Percentiles rank a stretch among this genome's conserved stretches.
phyloP scores from a whole-genome alignment of 140 eudicot species.

The Stevia rebaudiana region DNA sequence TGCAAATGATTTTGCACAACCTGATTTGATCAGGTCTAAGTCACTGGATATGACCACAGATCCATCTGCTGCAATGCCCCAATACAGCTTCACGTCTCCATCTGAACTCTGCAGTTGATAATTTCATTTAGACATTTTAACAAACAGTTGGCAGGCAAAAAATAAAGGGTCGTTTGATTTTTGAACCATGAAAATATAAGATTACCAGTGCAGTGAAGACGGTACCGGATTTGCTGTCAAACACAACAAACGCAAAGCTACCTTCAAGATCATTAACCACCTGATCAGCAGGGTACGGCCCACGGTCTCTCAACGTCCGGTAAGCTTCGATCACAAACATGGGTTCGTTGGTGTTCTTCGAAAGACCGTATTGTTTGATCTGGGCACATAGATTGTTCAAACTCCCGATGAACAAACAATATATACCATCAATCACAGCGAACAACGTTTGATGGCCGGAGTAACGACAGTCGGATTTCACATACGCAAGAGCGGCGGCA shows the following conservation, averaged over 20 bases:
- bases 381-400: slow-evolving; percentile 69
- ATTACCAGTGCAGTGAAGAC: slow-evolving; percentile 86
- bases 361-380: slow-evolving; percentile 68
- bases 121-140: background rate
- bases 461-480: slow-evolving; percentile 21
- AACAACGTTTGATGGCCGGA: slow-evolving; percentile 43
- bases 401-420: slow-evolving; percentile 73
- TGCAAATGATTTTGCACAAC: slow-evolving; percentile 87
- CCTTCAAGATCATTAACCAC: slow-evolving; percentile 88
- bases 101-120: slow-evolving; percentile 59
- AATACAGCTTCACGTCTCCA: slow-evolving; percentile 75
- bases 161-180: background rate
- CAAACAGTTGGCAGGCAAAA: background rate
- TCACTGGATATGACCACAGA: slow-evolving; percentile 86
- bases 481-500: slow-evolving; percentile 81
- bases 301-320: slow-evolving; percentile 74
- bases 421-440: slow-evolving; percentile 62
- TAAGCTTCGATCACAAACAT: slow-evolving; percentile 91
- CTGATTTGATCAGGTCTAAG: slow-evolving; percentile 60
- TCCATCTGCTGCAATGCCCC: slow-evolving; percentile 96
- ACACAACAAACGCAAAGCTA: slow-evolving; percentile 77
- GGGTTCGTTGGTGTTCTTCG: slow-evolving; percentile 68
- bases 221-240: slow-evolving; percentile 71
- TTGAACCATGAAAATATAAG: background rate
- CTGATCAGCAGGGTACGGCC: slow-evolving; percentile 95